Evolutionary conservation across 2,329 filamentous ascomycete species (phyloP), one percentile per base, ranked within the genome.

Genomic region (Colletotrichum destructivum): DNA sequence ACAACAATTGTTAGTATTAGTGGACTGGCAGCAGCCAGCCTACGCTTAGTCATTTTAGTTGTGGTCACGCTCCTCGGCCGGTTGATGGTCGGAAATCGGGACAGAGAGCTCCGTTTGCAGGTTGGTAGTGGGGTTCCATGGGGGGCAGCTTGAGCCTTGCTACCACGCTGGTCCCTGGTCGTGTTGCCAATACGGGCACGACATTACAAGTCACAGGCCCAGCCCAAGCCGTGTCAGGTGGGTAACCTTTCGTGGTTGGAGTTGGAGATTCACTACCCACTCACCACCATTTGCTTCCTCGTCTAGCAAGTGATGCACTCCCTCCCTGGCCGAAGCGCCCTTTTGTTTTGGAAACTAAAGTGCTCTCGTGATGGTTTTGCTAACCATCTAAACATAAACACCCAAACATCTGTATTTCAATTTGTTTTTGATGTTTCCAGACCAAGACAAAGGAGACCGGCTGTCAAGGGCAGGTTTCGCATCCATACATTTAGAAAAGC

Each of bases 161-260:
- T 35, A 47, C 15, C 35, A 57, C 26, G 59, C 31, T 51, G 44
- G 59, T 51, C 31, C 59, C 59, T 49, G 46, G 46, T 62, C 16
- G 59, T 16, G 59, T 51, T 62, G 46, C 44, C 31, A 49, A 38
- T 21, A 31, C 31, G 15, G 44, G 63, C 38, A 52, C n/a, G 59
- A 51, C 44, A 38, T n/a, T 63, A 16, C 26, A 44, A 49, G 63
- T 67, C 62, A 67, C 57, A 62, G 51, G 65, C 44, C n/a, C 40
- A 63, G 52, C 59, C 63, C 26, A 71, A 54, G 40, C 46, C 54
- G 65, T 38, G 35, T 69, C 65, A 71, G 69, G 59, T 46, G 65
- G 44, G 46, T 69, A 38, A 54, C 65, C 69, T 49, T 60, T 60
- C 21, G 35, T 52, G 18, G 31, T 21, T 62, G 4, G 13, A 23